Evolutionary conservation across 1,284 basidiomycete genomes (phyloP).

Genomic region (Pterula multifida): DNA sequence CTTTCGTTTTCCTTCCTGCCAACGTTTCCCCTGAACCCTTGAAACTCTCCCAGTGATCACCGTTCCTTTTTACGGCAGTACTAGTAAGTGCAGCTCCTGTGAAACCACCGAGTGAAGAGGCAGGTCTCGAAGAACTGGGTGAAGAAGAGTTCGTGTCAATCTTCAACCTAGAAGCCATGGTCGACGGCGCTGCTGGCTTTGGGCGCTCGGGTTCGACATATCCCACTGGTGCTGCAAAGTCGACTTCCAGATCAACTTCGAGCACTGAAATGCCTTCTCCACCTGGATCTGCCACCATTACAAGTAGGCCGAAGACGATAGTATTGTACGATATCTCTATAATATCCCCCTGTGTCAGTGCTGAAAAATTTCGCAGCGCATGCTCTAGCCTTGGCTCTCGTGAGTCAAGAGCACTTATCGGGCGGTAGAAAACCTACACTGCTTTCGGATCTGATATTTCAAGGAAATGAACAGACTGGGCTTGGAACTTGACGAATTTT

Average conservation of each 20-base stretch:
- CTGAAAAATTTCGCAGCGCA: constrained; percentile 89
- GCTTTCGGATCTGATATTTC: constrained; percentile 95
- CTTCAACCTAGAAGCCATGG: constrained; percentile 96
- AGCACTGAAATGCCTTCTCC: constrained; percentile 84
- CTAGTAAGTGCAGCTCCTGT: constrained; percentile 33
- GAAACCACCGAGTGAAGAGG: constrained; percentile 60
- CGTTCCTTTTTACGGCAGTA: constrained; percentile 53
- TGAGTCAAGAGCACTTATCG: constrained; percentile 2
- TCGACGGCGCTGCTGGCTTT: constrained; percentile 70
- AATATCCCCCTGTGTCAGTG: constrained; percentile 81
- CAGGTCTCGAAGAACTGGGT: constrained; percentile 70
- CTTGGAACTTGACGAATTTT: constrained; percentile 93
- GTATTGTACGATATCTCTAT: constrained; percentile 89
- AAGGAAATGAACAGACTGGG: constrained; percentile 90
- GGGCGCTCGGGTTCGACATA: constrained; percentile 87
- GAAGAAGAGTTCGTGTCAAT: constrained; percentile 83
- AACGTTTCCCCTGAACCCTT: constrained; percentile 88
- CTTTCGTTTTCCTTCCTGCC: constrained; percentile 81
- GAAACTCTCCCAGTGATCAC: constrained; percentile 84
- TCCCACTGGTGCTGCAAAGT: constrained; percentile 67
- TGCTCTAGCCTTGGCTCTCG: constrained; percentile 68
- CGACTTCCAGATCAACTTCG: constrained; percentile 94
- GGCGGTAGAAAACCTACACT: constrained; percentile 67
- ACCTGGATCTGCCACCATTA: constrained; percentile 90
- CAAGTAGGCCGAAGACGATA: constrained; percentile 88